A percentile compares a stretch with the other conserved stretches of the same genome.
Evolutionary conservation across 176 grass and related monocot species (phyloP).

Genomic region (Phoenix dactylifera): DNA sequence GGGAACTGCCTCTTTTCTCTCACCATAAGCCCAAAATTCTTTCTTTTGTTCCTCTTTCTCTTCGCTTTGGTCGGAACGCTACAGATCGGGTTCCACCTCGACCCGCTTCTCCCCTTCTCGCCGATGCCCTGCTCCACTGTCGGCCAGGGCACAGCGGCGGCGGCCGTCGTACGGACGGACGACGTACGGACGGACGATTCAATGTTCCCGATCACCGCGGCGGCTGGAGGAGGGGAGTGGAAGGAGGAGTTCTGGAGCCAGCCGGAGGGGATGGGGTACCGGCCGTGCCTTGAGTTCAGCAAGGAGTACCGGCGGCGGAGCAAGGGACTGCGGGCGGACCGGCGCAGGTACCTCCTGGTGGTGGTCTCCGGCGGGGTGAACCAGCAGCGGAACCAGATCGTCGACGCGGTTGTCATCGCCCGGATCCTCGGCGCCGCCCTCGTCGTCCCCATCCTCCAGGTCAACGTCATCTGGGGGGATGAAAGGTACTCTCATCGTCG

Average conservation of each 20-base stretch:
- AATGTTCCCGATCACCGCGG: neutral
- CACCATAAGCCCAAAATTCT: neutral
- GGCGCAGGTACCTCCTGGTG: slow-evolving; percentile 37
- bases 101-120: slow-evolving; percentile 24
- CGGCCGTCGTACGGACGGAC: no score
- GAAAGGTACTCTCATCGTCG: slow-evolving; percentile 21
- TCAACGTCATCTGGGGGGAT: slow-evolving; percentile 44
- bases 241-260: slow-evolving; percentile 28
- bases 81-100: slow-evolving; percentile 20
- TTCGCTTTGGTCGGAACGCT: slow-evolving; percentile 23
- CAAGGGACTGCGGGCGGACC: neutral
- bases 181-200: no score
- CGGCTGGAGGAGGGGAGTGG: neutral
- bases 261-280: slow-evolving; percentile 35
- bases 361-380: slow-evolving; percentile 43
- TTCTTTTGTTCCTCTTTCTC: slow-evolving; percentile 20
- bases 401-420: slow-evolving; percentile 45
- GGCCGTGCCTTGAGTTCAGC: slow-evolving; percentile 37
- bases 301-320: slow-evolving; percentile 26
- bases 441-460: slow-evolving; percentile 43
- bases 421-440: slow-evolving; percentile 40
- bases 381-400: slow-evolving; percentile 44
- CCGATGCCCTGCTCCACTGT: neutral
- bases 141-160: no score
- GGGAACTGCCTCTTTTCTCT: neutral